Evolutionary conservation across 2,329 filamentous ascomycete genomes (phyloP), one percentile per base, ranked within the genome.

Genomic region (Fusarium graminum): DNA sequence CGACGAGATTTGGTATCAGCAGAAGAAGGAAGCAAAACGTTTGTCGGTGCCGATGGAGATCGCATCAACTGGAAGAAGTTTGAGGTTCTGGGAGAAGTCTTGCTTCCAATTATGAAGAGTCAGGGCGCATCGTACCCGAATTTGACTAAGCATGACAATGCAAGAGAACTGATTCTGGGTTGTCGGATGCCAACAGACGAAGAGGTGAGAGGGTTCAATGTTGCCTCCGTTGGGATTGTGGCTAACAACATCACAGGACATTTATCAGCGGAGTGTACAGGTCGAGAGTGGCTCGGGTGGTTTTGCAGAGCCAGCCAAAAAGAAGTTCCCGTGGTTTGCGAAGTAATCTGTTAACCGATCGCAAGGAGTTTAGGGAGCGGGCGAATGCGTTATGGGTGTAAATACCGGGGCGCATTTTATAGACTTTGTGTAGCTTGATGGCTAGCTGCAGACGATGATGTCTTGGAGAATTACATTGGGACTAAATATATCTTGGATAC

Each of bases 41-140:
- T 97, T 76, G 82, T 98, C 3, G 92, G 91, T 9, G 84, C 86
- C 3, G 85, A 88, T 61, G 87, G 84, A 66, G 87, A 92, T 65
- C 85, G 92, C 50, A 92, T 99, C 75, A 98, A 98, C 76, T 99
- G 95, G 95, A 93, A 91, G 79, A 99, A 99, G 76, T 99, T 98
- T 73, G 94, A 98, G 78, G 90, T 99, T 30, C 89, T 98, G 79
- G 94, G 94, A 8, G 94, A 98, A 71, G 92, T 97, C 7, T 86
- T 98, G 52, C 83, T 97, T 60, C 91, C 92, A 3, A 89, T 99
- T 53, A 96, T 97, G 86, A 91, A 90, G 79, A 97, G 94, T 73
- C 94, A 98, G 78, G 91, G 92, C 52, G 88, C 88, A 46, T 89
- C 93, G 7, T 97, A 97, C 72, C 86, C 88, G 26, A 90, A 89